Conservation (phyloP, 257 asterid species). For the Nicotiana sylvestris region DNA sequence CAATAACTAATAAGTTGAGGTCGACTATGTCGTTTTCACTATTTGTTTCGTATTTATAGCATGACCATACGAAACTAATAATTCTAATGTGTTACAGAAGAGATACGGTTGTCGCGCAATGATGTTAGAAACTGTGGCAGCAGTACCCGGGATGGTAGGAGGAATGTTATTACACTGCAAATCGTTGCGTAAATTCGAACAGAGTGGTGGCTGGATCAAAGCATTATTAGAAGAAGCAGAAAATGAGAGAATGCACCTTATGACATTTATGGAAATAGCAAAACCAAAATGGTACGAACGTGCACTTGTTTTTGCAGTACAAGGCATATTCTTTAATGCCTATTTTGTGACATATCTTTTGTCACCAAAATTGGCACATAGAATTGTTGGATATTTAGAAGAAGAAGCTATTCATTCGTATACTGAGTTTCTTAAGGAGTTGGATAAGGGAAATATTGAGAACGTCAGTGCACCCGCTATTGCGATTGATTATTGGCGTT, state of each 20-base stretch:
- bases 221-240: constrained; percentile 65
- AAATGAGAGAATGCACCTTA: constrained; percentile 69
- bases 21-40: not conserved
- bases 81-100: constrained; percentile 25
- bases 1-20: not conserved
- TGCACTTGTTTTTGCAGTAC: constrained; percentile 51
- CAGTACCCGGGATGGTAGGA: constrained; percentile 70
- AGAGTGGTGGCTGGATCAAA: constrained; percentile 67
- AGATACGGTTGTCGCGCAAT: constrained; percentile 70
- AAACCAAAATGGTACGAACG: constrained; percentile 66
- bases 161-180: constrained; percentile 60
- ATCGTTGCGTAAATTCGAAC: constrained; percentile 52
- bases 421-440: constrained; percentile 47
- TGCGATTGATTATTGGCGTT: constrained; percentile 79
- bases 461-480: constrained; percentile 85
- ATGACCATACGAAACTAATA: not conserved
- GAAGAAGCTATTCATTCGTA: constrained; percentile 68
- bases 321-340: constrained; percentile 68
- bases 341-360: constrained; percentile 45
- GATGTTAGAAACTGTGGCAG: constrained; percentile 70
- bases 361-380: constrained; percentile 67
- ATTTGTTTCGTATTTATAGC: not conserved
- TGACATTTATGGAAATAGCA: constrained; percentile 70
- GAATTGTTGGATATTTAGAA: constrained; percentile 65
- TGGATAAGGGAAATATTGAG: constrained; percentile 61